A percentile compares a stretch with the other conserved stretches of the same genome.
Evolutionary conservation across 208 protist species (phyloP).

Genomic region (Zelonia costaricensis): DNA sequence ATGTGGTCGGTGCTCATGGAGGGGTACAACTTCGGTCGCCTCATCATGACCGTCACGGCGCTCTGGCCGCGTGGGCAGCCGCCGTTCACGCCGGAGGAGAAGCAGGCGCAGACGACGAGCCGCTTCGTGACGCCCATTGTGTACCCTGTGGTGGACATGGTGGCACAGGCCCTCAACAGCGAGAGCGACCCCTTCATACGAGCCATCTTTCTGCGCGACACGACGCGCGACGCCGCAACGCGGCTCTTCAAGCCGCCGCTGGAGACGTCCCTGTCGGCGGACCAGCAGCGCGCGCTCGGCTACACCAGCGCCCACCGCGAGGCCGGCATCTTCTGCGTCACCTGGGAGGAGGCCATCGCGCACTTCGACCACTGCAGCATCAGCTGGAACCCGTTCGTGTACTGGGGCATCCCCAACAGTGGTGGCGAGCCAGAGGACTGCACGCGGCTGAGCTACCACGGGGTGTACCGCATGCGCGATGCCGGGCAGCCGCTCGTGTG

Average conservation of each 20-base stretch:
- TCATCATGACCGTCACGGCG: conserved; percentile 23
- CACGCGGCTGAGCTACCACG: conserved; percentile 65
- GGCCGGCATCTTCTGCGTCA: conserved; percentile 80
- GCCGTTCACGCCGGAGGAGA: neutral
- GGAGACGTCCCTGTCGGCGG: conserved; percentile 17
- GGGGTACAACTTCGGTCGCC: conserved; percentile 15
- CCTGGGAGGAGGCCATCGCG: conserved; percentile 63
- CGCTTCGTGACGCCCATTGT: conserved; percentile 3
- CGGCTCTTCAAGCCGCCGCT: conserved; percentile 14
- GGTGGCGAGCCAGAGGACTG: conserved; percentile 28
- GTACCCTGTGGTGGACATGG: conserved; percentile 23
- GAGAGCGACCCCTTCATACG: conserved; percentile 5
- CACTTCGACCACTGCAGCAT: conserved; percentile 67
- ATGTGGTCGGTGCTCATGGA: conserved; percentile 21
- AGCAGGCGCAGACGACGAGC: neutral
- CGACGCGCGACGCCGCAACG: conserved; percentile 17
- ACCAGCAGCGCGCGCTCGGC: conserved; percentile 26
- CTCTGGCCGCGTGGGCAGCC: neutral
- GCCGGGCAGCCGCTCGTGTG: conserved; percentile 27
- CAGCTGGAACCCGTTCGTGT: conserved; percentile 77
- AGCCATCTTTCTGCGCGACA: conserved; percentile 28
- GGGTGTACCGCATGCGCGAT: conserved; percentile 29
- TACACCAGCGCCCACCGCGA: conserved; percentile 45
- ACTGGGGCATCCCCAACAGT: conserved; percentile 41
- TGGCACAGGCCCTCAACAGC: conserved; percentile 7